Conservation (phyloP, 768 basidiomycete species). For the Pleurotus eryngii region DNA sequence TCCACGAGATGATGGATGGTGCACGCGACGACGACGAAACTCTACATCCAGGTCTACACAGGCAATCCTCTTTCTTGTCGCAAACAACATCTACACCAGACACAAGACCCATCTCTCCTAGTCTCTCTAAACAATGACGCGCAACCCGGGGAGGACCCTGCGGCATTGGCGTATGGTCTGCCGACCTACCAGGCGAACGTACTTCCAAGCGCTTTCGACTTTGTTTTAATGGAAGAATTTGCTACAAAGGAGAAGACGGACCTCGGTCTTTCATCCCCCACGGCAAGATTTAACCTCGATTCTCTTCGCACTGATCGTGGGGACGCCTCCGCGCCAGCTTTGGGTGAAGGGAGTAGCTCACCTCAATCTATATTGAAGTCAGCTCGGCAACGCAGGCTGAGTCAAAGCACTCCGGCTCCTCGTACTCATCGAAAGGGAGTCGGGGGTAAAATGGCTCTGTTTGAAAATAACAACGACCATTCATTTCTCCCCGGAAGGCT, state of each 20-base stretch:
- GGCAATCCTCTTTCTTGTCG: constrained; percentile 28
- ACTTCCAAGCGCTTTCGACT: constrained; percentile 65
- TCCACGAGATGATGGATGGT: constrained; percentile 12
- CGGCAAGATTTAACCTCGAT: constrained; percentile 34
- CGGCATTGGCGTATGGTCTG: constrained; percentile 42
- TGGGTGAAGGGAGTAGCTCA: constrained; percentile 20
- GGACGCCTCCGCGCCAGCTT: constrained; percentile 12
- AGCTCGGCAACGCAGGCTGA: constrained; percentile 80
- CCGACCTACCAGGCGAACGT: constrained; percentile 67
- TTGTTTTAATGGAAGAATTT: constrained; percentile 72
- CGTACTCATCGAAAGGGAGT: constrained; percentile 55
- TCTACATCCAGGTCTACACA: constrained; percentile 15
- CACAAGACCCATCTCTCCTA: constrained; percentile 49
- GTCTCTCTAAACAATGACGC: constrained; percentile 21
- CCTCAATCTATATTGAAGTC: constrained; percentile 26
- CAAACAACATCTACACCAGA: constrained; percentile 36
- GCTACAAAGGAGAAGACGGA: constrained; percentile 64
- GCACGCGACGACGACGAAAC: constrained; percentile 19
- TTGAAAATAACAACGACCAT: constrained; percentile 59
- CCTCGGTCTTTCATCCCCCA: constrained; percentile 55
- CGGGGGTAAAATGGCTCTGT: constrained; percentile 86
- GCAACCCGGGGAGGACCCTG: constrained; percentile 21
- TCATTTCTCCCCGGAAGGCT: constrained; percentile 43
- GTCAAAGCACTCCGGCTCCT: constrained; percentile 73
- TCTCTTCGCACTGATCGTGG: constrained; percentile 16